phyloP scores from a whole-genome alignment of 2,329 filamentous ascomycete species.

The Sphaerostilbella broomeana region DNA sequence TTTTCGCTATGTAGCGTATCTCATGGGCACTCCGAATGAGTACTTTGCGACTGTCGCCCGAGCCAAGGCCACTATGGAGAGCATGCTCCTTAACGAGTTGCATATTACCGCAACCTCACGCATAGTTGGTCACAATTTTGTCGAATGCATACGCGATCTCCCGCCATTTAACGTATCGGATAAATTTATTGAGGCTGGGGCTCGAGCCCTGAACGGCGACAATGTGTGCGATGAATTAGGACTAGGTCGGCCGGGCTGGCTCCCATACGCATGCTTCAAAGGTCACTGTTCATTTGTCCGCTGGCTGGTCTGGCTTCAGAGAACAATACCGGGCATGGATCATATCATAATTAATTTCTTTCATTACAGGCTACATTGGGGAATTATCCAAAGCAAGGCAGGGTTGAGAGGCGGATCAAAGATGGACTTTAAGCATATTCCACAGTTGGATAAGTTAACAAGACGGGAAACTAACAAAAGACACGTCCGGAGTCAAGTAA shows the following conservation, averaged over 20 bases:
- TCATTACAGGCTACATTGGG: constrained; percentile 20
- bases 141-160: constrained; percentile 30
- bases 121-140: constrained; percentile 32
- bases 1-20: constrained; percentile 32
- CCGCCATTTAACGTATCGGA: constrained; percentile 30
- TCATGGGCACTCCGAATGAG: constrained; percentile 23
- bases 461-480: constrained; percentile 18
- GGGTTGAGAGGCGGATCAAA: constrained; percentile 23
- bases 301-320: constrained; percentile 22
- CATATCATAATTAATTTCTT: constrained; percentile 20
- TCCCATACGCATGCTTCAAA: constrained; percentile 24
- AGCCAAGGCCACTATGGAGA: constrained; percentile 29
- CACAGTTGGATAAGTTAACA: constrained; percentile 17
- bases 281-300: constrained; percentile 28
- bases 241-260: constrained; percentile 25
- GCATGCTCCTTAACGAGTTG: constrained; percentile 28
- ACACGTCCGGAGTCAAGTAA: constrained; percentile 13
- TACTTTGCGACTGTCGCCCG: constrained; percentile 19
- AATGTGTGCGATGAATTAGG: constrained; percentile 30
- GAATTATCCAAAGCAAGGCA: constrained; percentile 22
- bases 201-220: constrained; percentile 33
- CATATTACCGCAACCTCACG: constrained; percentile 27
- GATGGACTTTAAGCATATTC: constrained; percentile 30
- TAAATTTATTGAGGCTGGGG: constrained; percentile 30
- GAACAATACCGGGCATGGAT: constrained; percentile 21